These are phyloP conservation scores for Monotropa hypopitys DNA, from an alignment of 179 eudicot genomes.

Conservation along the genomic window DNA sequence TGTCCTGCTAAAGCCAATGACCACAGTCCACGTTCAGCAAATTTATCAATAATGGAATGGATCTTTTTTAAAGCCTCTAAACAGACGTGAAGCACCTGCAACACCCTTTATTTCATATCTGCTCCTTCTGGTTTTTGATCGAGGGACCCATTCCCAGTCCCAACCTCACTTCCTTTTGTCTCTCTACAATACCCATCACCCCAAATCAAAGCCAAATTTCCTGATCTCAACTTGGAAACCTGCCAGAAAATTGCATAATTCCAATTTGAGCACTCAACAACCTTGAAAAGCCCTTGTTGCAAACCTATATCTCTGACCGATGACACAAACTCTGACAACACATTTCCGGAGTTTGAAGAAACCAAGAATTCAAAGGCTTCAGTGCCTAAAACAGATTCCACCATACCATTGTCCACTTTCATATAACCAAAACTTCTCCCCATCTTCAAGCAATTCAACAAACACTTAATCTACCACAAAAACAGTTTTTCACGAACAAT, in stretches of 20 bases:
- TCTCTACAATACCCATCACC: slow-evolving; percentile 96
- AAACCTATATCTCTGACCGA: slow-evolving; percentile 48
- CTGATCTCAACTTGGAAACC: slow-evolving; percentile 49
- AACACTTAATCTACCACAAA: background rate
- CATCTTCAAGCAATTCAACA: slow-evolving; percentile 4
- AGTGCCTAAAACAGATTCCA: slow-evolving; percentile 60
- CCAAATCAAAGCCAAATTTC: slow-evolving; percentile 81
- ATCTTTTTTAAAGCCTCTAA: slow-evolving; percentile 79
- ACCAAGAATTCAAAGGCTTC: slow-evolving; percentile 70
- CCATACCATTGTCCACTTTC: slow-evolving; percentile 15
- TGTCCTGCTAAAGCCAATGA: slow-evolving; percentile 64
- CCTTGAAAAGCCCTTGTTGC: slow-evolving; percentile 72
- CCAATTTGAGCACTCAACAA: slow-evolving; percentile 74
- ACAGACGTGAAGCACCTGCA: slow-evolving; percentile 57
- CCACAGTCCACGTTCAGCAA: slow-evolving; percentile 73
- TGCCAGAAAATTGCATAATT: slow-evolving; percentile 97
- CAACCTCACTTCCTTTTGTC: slow-evolving; percentile 50
- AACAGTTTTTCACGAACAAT: background rate
- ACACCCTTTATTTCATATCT: slow-evolving; percentile 56
- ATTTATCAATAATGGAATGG: slow-evolving; percentile 48
- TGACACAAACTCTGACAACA: slow-evolving; percentile 53
- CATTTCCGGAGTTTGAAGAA: slow-evolving; percentile 36
- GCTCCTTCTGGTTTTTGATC: slow-evolving; percentile 36
- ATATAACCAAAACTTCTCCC: slow-evolving; percentile 17
- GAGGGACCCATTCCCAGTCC: slow-evolving; percentile 62